phyloP scores from a whole-genome alignment of 179 eudicot species.

The Heliamphora pulchella region DNA sequence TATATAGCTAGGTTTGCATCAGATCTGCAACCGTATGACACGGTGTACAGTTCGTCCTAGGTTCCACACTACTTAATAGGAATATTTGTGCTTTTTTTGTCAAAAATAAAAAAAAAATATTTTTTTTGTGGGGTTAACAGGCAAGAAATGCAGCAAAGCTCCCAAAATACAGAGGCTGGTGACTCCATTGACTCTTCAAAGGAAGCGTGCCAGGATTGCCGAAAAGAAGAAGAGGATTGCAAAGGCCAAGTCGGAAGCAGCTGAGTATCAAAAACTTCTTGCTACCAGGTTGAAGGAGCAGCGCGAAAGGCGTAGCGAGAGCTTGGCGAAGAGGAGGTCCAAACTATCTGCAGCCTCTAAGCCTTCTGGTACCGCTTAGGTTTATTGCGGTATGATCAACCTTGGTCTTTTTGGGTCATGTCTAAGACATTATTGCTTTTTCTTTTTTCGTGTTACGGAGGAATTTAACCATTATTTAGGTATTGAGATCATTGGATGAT shows the following conservation, averaged over 20 bases:
- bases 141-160: constrained; percentile 49
- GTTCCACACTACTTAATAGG: too few species aligned
- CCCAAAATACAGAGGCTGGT: constrained; percentile 55
- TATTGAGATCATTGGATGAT: too few species aligned
- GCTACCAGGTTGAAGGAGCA: constrained; percentile 53
- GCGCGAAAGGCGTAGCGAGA: constrained; percentile 46
- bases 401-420: too few species aligned
- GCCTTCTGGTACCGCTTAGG: constrained; percentile 35
- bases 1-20: too few species aligned
- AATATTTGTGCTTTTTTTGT: too few species aligned
- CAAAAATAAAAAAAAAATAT: neutral
- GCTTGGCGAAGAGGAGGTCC: constrained; percentile 54
- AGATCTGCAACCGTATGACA: too few species aligned
- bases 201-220: constrained; percentile 54
- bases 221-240: constrained; percentile 47
- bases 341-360: constrained; percentile 44
- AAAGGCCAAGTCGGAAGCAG: constrained; percentile 50
- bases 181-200: constrained; percentile 48
- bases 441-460: too few species aligned
- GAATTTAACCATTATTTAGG: too few species aligned
- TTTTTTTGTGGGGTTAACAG: constrained; percentile 10
- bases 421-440: too few species aligned
- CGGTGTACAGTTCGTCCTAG: too few species aligned
- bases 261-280: constrained; percentile 56
- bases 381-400: too few species aligned